Conservation (phyloP, 2,329 filamentous ascomycete genomes). For the Epichloe glyceriae region DNA sequence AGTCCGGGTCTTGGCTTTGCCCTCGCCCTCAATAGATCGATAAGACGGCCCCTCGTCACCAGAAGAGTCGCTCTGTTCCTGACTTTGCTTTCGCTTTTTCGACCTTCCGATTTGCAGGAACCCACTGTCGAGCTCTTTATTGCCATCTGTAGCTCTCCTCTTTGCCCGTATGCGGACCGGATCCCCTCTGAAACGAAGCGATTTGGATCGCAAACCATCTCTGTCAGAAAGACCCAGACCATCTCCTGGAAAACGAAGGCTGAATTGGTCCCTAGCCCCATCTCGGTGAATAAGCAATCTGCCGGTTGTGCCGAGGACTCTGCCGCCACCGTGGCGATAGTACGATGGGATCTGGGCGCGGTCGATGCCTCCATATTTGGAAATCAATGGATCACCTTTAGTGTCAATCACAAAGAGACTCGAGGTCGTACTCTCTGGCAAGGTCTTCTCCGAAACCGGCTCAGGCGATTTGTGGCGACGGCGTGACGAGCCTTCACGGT, state of each 20-base stretch:
- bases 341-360: conserved; percentile 61
- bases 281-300: conserved; percentile 55
- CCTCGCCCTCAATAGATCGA: conserved; percentile 50
- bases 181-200: conserved; percentile 21
- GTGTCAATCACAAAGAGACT: conserved; percentile 50
- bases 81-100: conserved; percentile 28
- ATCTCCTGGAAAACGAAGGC: conserved; percentile 31
- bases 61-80: conserved; percentile 24
- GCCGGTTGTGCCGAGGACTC: conserved; percentile 51
- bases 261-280: conserved; percentile 43
- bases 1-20: conserved; percentile 40
- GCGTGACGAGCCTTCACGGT: not conserved
- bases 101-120: conserved; percentile 33
- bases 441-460: conserved; percentile 1
- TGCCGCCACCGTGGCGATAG: conserved; percentile 52
- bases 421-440: conserved; percentile 5
- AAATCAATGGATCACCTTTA: conserved; percentile 63
- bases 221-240: conserved; percentile 24
- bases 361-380: conserved; percentile 57
- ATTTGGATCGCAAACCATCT: conserved; percentile 32
- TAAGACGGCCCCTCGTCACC: conserved; percentile 43
- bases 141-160: conserved; percentile 8
- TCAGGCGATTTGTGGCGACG: not conserved
- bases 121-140: conserved; percentile 23
- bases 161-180: conserved; percentile 27